phyloP scores from a whole-genome alignment of 257 asterid genomes.

The Echites panduratus region DNA sequence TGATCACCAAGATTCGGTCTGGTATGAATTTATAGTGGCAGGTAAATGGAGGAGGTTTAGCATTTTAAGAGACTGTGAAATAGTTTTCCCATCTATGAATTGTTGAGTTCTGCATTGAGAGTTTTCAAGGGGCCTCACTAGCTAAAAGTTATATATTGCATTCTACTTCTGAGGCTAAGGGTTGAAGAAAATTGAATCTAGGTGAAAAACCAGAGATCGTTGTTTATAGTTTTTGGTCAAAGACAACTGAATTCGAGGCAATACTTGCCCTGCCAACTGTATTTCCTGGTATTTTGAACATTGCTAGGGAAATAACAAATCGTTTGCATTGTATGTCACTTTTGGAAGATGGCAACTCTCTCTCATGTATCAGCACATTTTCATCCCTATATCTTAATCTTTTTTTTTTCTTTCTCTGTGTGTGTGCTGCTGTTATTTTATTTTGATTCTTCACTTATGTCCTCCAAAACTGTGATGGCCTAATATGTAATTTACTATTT shows the following conservation, averaged over 20 bases:
- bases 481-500: neutral
- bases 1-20: neutral
- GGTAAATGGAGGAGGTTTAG: neutral
- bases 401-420: neutral
- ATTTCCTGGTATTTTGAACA: neutral
- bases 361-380: too few relatives aligned
- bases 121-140: neutral
- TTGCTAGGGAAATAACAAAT: neutral
- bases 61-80: neutral
- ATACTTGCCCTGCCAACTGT: neutral
- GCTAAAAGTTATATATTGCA: neutral
- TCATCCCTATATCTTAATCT: neutral
- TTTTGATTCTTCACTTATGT: neutral
- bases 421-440: neutral
- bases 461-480: neutral
- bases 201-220: neutral
- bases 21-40: neutral
- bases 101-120: neutral
- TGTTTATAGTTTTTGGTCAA: neutral
- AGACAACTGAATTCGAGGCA: neutral
- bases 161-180: neutral
- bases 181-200: neutral
- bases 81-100: neutral
- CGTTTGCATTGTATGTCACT: too few relatives aligned
- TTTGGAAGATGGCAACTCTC: neutral